Percentiles rank a stretch among this genome's conserved stretches.
phyloP scores from a whole-genome alignment of 495 filamentous ascomycete species.

The Staphylotrichum longicolle region DNA sequence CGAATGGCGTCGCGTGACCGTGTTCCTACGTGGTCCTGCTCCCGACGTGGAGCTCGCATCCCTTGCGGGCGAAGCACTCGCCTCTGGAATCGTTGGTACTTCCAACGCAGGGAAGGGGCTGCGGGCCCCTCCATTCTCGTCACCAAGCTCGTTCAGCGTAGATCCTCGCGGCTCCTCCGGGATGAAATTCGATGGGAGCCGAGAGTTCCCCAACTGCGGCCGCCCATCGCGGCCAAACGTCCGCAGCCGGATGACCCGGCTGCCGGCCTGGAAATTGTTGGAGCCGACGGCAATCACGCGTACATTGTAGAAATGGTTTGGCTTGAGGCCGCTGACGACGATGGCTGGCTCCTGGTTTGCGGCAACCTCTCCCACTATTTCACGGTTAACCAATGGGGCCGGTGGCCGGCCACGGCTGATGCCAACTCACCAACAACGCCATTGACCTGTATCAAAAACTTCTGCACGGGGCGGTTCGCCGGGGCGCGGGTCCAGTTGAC shows the following conservation, averaged over 20 bases:
- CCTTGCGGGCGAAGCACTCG: constrained; percentile 55
- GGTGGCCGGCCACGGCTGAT: constrained; percentile 1
- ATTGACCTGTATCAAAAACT: constrained; percentile 90
- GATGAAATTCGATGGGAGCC: constrained; percentile 52
- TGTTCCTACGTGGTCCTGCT: constrained; percentile 59
- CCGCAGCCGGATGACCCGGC: constrained; percentile 75
- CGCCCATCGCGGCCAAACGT: constrained; percentile 57
- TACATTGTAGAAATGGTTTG: constrained; percentile 85
- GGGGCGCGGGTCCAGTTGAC: constrained; percentile 86
- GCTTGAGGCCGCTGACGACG: constrained; percentile 78
- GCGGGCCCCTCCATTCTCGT: constrained; percentile 41
- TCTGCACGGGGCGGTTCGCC: constrained; percentile 71
- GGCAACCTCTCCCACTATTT: constrained; percentile 77
- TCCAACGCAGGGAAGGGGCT: constrained; percentile 50
- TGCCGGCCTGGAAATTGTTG: constrained; percentile 87
- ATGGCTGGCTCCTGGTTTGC: constrained; percentile 80
- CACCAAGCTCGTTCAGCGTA: constrained; percentile 35
- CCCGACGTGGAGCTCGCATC: constrained; percentile 58
- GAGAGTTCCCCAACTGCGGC: constrained; percentile 55
- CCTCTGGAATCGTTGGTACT: constrained; percentile 53
- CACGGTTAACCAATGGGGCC: constrained; percentile 22
- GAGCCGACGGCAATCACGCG: constrained; percentile 85
- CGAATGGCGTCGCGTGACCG: constrained; percentile 70
- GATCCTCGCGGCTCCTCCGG: constrained; percentile 46
- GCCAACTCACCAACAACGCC: constrained; percentile 73